phyloP scores from a whole-genome alignment of 768 basidiomycete species.

The Macrolepiota fuliginosa region DNA sequence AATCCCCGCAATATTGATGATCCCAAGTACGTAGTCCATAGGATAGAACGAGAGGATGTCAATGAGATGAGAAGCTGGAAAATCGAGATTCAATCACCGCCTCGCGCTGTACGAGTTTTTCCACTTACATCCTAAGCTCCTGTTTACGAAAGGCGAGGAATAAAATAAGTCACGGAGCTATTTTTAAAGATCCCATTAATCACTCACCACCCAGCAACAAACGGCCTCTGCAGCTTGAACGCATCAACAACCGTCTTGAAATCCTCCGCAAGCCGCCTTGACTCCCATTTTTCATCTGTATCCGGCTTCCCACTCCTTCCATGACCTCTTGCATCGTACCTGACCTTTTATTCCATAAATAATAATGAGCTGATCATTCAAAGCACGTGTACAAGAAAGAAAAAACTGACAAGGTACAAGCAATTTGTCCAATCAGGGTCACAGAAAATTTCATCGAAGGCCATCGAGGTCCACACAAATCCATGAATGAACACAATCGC shows the following conservation, averaged over 20 bases:
- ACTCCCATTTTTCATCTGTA: constrained; percentile 23
- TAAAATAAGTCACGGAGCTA: neutral
- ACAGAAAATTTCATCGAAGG: constrained; percentile 36
- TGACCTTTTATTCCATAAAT: constrained; percentile 20
- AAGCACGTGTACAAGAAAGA: neutral
- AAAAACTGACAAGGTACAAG: constrained; percentile 26
- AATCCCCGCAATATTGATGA: constrained; percentile 5
- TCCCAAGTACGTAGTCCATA: neutral
- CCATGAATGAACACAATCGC: constrained; percentile 42
- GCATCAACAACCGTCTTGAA: constrained; percentile 28
- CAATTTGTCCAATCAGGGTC: constrained; percentile 23
- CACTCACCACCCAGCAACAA: constrained; percentile 29
- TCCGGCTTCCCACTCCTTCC: constrained; percentile 32
- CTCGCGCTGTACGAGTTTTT: too few species aligned
- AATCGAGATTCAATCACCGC: neutral
- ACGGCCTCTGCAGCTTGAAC: constrained; percentile 26
- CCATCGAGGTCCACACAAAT: constrained; percentile 30
- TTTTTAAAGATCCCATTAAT: neutral
- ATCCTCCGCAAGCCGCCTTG: constrained; percentile 29
- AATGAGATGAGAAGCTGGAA: neutral
- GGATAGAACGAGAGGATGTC: constrained; percentile 4
- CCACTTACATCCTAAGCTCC: constrained; percentile 29
- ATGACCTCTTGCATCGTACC: constrained; percentile 33
- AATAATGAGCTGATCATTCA: neutral
- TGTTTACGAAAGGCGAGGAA: constrained; percentile 10